Conservation (phyloP, 345 rosid species). For the Physaria fendleri region DNA sequence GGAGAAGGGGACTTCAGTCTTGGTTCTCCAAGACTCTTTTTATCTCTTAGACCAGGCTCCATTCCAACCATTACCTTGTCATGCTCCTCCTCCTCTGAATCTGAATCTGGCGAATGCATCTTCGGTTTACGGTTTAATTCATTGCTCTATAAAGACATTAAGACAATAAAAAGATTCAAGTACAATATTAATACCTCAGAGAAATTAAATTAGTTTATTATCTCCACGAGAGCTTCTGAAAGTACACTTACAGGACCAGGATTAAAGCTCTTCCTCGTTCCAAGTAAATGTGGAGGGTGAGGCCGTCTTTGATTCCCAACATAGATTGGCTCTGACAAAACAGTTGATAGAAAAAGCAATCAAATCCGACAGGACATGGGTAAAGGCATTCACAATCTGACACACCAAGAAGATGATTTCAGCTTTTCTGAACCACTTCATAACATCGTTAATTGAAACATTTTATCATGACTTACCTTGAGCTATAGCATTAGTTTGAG, state of each 20-base stretch:
- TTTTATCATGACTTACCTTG: conserved; percentile 41
- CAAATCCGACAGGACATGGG: conserved; percentile 15
- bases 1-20: conserved; percentile 38
- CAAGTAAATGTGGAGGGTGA: conserved; percentile 42
- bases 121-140: conserved; percentile 35
- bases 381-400: conserved; percentile 26
- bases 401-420: conserved; percentile 18
- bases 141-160: conserved; percentile 39
- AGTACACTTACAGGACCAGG: conserved; percentile 51
- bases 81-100: conserved; percentile 37
- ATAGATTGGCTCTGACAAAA: conserved; percentile 47
- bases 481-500: conserved; percentile 38
- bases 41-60: conserved; percentile 40
- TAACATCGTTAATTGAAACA: conserved; percentile 1
- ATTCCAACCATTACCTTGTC: conserved; percentile 20
- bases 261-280: conserved; percentile 35
- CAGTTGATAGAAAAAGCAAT: conserved; percentile 22
- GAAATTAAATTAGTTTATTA: background rate
- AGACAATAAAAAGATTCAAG: conserved; percentile 6
- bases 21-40: conserved; percentile 34
- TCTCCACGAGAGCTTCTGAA: conserved; percentile 12
- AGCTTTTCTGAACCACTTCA: conserved; percentile 13
- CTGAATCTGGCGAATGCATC: conserved; percentile 38
- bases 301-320: conserved; percentile 46
- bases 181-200: background rate